These are phyloP conservation scores for Cyathus striatus DNA, from an alignment of 768 basidiomycete genomes.

Conservation along the genomic window DNA sequence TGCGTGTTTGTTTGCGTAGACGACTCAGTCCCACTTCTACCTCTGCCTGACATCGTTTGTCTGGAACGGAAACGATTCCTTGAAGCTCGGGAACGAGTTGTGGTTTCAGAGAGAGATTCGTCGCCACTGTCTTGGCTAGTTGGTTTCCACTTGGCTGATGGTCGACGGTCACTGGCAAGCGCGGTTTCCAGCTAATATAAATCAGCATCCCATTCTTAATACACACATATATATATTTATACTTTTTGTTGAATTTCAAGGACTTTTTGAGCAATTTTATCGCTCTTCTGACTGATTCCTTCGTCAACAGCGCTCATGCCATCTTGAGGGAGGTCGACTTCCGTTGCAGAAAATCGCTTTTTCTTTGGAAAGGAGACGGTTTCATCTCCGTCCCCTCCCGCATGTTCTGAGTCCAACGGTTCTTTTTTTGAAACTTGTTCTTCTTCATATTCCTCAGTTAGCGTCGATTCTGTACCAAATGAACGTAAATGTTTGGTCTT, in stretches of 20 bases:
- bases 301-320: slow-evolving; percentile 86
- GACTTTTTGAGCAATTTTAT: slow-evolving; percentile 85
- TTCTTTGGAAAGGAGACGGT: slow-evolving; percentile 42
- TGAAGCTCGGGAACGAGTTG: slow-evolving; percentile 36
- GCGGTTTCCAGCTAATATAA: slow-evolving; percentile 66
- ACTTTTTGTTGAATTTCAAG: slow-evolving; percentile 90
- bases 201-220: slow-evolving; percentile 4
- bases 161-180: slow-evolving; percentile 53
- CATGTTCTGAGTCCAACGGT: slow-evolving; percentile 43
- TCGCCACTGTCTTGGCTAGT: slow-evolving; percentile 45
- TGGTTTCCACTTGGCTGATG: slow-evolving; percentile 32
- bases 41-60: slow-evolving; percentile 34
- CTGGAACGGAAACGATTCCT: slow-evolving; percentile 22
- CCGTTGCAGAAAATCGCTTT: slow-evolving; percentile 78
- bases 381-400: slow-evolving; percentile 55
- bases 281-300: slow-evolving; percentile 78
- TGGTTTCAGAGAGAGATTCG: slow-evolving; percentile 47
- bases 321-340: slow-evolving; percentile 60
- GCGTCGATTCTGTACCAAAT: slow-evolving; percentile 75
- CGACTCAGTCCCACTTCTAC: slow-evolving; percentile 59
- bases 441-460: slow-evolving; percentile 62
- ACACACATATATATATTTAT: slow-evolving; percentile 10
- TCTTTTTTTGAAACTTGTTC: slow-evolving; percentile 14
- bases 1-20: slow-evolving; percentile 49
- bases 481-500: slow-evolving; percentile 57